phyloP scores from a whole-genome alignment of 345 rosid genomes.

The Conringia planisiliqua region DNA sequence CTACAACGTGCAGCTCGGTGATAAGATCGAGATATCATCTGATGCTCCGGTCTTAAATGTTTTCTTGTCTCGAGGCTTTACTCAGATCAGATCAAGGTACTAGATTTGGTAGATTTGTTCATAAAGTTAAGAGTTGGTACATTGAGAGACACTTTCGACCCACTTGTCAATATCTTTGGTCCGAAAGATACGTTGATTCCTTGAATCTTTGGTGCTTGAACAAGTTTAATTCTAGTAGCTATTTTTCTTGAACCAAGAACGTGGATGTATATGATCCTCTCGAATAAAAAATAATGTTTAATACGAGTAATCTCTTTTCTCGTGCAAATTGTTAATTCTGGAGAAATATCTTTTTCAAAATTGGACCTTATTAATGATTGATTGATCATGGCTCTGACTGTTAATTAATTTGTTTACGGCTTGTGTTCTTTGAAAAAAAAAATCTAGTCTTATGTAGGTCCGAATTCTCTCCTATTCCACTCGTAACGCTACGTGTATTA shows the following conservation, averaged over 20 bases:
- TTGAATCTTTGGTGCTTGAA: slow-evolving; percentile 9
- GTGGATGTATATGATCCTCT: slow-evolving; percentile 30
- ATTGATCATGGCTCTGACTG: neutral
- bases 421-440: neutral
- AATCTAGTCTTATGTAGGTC: slow-evolving; percentile 12
- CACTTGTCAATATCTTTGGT: slow-evolving; percentile 28
- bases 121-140: slow-evolving; percentile 17
- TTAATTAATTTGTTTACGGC: slow-evolving; percentile 2
- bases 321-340: slow-evolving; percentile 25
- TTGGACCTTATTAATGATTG: slow-evolving; percentile 28
- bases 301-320: neutral
- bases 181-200: slow-evolving; percentile 25
- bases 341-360: slow-evolving; percentile 14
- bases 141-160: neutral
- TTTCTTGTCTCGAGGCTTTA: slow-evolving; percentile 45
- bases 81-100: slow-evolving; percentile 27
- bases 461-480: neutral
- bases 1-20: slow-evolving; percentile 50
- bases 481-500: neutral
- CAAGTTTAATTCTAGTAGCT: slow-evolving; percentile 13
- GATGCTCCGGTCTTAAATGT: slow-evolving; percentile 63
- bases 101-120: slow-evolving; percentile 14
- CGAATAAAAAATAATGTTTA: neutral
- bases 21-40: slow-evolving; percentile 57
- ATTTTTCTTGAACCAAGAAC: slow-evolving; percentile 25